A percentile compares a stretch with the other conserved stretches of the same genome.
These are phyloP conservation scores for Antitrichia curtipendula DNA, from an alignment of 225 moss, liverwort and hornwort genomes.

Conservation along the genomic window DNA sequence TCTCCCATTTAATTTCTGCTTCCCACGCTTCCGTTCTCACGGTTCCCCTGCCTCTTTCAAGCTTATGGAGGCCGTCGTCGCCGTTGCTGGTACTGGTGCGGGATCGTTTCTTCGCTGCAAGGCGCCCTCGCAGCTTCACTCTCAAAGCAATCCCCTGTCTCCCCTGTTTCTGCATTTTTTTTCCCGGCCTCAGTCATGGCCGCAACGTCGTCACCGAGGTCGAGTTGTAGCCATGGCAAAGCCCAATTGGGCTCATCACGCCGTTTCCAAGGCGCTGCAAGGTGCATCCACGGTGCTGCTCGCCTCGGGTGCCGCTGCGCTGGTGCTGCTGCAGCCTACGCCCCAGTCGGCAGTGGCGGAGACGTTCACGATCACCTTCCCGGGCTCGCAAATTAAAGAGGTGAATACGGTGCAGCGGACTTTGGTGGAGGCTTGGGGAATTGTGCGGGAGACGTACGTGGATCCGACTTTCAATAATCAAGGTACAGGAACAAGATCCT, in stretches of 20 bases:
- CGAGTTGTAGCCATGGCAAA: constrained; percentile 12
- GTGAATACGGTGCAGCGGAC: constrained; percentile 73
- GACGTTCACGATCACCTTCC: constrained; percentile 67
- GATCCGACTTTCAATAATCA: constrained; percentile 93
- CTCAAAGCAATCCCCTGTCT: neutral
- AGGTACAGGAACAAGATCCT: constrained; percentile 9
- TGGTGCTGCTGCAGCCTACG: constrained; percentile 25
- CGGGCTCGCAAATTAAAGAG: constrained; percentile 67
- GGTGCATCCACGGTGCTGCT: neutral
- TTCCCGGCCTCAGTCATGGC: neutral
- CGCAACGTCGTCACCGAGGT: neutral
- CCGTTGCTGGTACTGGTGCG: neutral
- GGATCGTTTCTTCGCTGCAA: neutral
- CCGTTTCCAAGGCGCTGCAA: constrained; percentile 3
- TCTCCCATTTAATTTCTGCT: neutral
- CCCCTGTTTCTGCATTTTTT: neutral
- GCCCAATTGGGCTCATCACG: neutral
- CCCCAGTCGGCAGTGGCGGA: constrained; percentile 52
- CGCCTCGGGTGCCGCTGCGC: constrained; percentile 52
- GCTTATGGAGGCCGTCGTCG: constrained; percentile 20
- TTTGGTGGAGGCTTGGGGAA: constrained; percentile 91
- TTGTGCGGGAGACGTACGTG: constrained; percentile 90
- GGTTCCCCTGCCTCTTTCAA: neutral
- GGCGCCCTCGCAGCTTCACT: neutral
- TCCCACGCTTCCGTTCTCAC: neutral